A percentile compares a stretch with the other conserved stretches of the same genome.
Evolutionary conservation across 2,329 filamentous ascomycete species (phyloP).

Genomic region (Rhinocladiella mackenziei): DNA sequence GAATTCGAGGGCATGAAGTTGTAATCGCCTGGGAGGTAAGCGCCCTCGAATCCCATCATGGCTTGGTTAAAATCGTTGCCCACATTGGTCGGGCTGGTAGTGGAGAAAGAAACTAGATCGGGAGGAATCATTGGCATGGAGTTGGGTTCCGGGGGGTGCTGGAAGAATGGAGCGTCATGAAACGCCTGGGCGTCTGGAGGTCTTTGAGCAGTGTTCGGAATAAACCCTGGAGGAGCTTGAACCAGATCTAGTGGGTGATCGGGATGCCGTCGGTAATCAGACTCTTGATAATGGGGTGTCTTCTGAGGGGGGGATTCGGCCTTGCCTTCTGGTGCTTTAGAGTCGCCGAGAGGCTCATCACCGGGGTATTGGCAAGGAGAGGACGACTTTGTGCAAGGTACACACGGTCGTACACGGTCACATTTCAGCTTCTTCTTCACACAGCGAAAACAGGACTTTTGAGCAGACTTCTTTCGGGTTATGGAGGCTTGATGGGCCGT

Average conservation of each 20-base stretch:
- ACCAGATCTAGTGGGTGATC: neutral
- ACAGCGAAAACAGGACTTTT: slow-evolving; percentile 24
- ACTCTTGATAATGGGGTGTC: slow-evolving; percentile 5
- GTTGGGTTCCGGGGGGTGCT: slow-evolving; percentile 9
- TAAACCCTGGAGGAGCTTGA: neutral
- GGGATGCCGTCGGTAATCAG: slow-evolving; percentile 1
- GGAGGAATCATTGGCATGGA: slow-evolving; percentile 11
- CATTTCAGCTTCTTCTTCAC: slow-evolving; percentile 25
- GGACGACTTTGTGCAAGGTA: slow-evolving; percentile 11
- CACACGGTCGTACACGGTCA: slow-evolving; percentile 16
- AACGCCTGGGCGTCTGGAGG: slow-evolving; percentile 1
- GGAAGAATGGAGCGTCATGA: slow-evolving; percentile 9
- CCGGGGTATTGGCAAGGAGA: slow-evolving; percentile 16
- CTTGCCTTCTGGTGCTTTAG: slow-evolving; percentile 6
- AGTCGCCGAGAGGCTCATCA: slow-evolving; percentile 2
- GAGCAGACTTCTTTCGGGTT: slow-evolving; percentile 14
- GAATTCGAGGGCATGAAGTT: slow-evolving; percentile 16
- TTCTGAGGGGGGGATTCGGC: slow-evolving; percentile 4
- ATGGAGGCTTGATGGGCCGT: slow-evolving; percentile 20
- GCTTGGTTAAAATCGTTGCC: slow-evolving; percentile 11
- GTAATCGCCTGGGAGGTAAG: slow-evolving; percentile 16
- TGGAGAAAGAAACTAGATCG: slow-evolving; percentile 15
- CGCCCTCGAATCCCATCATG: slow-evolving; percentile 13
- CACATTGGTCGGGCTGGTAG: slow-evolving; percentile 14
- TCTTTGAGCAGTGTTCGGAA: slow-evolving; percentile 3